phyloP scores from a whole-genome alignment of 2,329 filamentous ascomycete species.

The Sporothrix luriei region DNA sequence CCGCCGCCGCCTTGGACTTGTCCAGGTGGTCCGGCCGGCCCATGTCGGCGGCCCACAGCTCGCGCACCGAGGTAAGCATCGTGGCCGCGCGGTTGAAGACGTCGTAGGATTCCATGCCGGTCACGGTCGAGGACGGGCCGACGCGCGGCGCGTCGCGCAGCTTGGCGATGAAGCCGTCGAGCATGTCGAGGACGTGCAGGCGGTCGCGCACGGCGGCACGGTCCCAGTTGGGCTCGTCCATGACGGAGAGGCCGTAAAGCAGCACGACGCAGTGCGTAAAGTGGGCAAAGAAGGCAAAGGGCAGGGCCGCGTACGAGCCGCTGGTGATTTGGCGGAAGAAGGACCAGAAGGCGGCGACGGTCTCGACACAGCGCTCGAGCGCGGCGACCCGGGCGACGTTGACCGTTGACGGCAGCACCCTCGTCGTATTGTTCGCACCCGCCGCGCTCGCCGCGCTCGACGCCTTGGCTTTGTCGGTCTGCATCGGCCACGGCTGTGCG shows the following conservation, averaged over 20 bases:
- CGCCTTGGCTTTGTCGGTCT: too few relatives aligned
- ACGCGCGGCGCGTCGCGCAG: constrained; percentile 30
- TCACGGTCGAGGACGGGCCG: background rate
- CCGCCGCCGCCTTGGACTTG: background rate
- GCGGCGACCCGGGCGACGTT: constrained; percentile 33
- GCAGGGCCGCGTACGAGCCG: constrained; percentile 41
- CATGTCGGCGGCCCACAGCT: constrained; percentile 31
- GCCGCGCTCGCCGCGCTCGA: background rate
- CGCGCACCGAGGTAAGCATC: constrained; percentile 31
- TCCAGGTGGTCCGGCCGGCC: background rate
- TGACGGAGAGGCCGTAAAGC: constrained; percentile 42
- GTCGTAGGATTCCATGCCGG: constrained; percentile 11
- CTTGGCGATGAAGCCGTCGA: constrained; percentile 38
- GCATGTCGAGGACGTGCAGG: constrained; percentile 44
- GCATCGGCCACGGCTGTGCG: background rate
- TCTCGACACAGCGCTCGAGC: constrained; percentile 35
- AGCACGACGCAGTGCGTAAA: constrained; percentile 43
- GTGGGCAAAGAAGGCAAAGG: constrained; percentile 44
- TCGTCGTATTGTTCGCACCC: too few relatives aligned
- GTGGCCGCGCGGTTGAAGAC: constrained; percentile 28
- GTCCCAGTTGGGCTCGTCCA: constrained; percentile 48
- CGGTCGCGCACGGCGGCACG: constrained; percentile 40
- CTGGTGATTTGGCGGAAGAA: constrained; percentile 42
- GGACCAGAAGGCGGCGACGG: constrained; percentile 44
- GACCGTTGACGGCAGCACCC: constrained; percentile 25